Conservation (phyloP, 768 basidiomycete genomes). For the Leccinum sublutescens region DNA sequence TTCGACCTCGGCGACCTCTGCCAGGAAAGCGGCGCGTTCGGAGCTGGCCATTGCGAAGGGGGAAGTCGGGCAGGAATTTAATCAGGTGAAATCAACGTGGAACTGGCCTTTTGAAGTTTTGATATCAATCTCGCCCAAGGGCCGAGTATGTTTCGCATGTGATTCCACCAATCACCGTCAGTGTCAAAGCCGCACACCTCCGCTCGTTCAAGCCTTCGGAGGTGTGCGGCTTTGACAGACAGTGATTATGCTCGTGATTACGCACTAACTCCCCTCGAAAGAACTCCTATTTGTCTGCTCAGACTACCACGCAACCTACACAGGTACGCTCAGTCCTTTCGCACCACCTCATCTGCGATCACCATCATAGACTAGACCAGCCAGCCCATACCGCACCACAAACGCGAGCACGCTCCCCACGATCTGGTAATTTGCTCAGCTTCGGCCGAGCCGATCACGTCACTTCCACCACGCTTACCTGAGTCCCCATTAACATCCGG, state of each 20-base stretch:
- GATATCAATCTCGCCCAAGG: constrained; percentile 22
- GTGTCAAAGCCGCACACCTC: constrained; percentile 1
- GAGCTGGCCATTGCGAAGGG: constrained; percentile 47
- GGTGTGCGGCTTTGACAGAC: too few relatives aligned
- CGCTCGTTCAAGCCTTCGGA: not conserved
- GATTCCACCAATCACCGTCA: constrained; percentile 20
- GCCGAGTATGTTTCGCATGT: constrained; percentile 12
- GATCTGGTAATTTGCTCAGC: constrained; percentile 41
- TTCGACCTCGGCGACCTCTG: constrained; percentile 84
- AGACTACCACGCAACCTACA: not conserved
- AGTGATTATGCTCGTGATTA: constrained; percentile 18
- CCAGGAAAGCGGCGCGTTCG: constrained; percentile 69
- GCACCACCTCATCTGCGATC: constrained; percentile 61
- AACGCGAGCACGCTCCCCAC: constrained; percentile 82
- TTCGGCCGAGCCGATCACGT: not conserved
- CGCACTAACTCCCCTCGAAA: constrained; percentile 21
- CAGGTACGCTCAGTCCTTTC: not conserved
- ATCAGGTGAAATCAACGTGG: not conserved
- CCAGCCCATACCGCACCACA: constrained; percentile 84
- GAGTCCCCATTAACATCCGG: constrained; percentile 66
- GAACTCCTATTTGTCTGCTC: not conserved
- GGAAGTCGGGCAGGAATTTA: not conserved
- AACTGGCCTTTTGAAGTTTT: not conserved
- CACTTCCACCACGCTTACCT: constrained; percentile 44
- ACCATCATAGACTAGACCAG: constrained; percentile 87